Conservation (phyloP, 805 yeast species). For the Blastobotrys americana region DNA sequence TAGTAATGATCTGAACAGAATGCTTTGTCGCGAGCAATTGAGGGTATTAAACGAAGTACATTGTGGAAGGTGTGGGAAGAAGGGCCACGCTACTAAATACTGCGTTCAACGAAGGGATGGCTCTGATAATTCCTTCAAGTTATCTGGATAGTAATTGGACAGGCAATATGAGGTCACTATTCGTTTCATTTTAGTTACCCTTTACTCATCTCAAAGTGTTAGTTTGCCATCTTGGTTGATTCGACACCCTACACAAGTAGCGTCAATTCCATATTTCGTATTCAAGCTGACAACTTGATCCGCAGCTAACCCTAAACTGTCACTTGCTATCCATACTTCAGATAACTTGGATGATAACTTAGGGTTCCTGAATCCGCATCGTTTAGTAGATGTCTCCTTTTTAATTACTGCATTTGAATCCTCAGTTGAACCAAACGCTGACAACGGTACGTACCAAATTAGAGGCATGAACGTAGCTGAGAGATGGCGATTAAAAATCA, state of each 20-base stretch:
- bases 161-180: too few relatives aligned
- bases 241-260: slow-evolving; percentile 26
- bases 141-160: background rate
- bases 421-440: slow-evolving; percentile 12
- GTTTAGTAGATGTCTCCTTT: too few relatives aligned
- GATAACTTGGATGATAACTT: slow-evolving; percentile 26
- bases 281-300: slow-evolving; percentile 24
- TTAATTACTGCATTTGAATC: background rate
- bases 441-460: slow-evolving; percentile 35
- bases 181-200: too few relatives aligned
- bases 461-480: slow-evolving; percentile 36
- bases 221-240: slow-evolving; percentile 22
- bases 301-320: slow-evolving; percentile 32
- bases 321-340: slow-evolving; percentile 41
- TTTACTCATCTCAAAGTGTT: too few relatives aligned
- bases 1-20: background rate
- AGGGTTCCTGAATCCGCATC: slow-evolving; percentile 31
- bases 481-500: slow-evolving; percentile 50
- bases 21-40: background rate
- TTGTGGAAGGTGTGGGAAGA: background rate
- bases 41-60: background rate
- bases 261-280: slow-evolving; percentile 11
- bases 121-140: background rate
- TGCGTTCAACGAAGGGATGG: background rate
- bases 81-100: background rate